These are phyloP conservation scores for Trifolium fragiferum DNA, from an alignment of 306 rosid genomes.

Conservation along the genomic window DNA sequence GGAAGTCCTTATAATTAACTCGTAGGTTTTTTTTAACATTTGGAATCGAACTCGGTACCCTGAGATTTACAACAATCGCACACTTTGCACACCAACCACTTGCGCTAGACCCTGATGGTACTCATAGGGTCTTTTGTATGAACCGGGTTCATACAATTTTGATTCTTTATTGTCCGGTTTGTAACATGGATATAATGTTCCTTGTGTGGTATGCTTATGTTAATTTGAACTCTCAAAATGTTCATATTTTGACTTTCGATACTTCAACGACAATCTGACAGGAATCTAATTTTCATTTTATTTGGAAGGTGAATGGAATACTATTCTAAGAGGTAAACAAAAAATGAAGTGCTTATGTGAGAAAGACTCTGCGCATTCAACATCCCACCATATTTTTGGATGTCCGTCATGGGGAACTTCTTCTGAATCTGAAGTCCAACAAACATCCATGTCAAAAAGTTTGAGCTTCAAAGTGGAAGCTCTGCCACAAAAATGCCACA, in stretches of 20 bases:
- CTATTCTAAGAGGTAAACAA: conserved; percentile 27
- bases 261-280: conserved; percentile 12
- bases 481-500: conserved; percentile 52
- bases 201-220: conserved; percentile 2
- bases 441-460: conserved; percentile 50
- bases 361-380: conserved; percentile 44
- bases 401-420: conserved; percentile 46
- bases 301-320: conserved; percentile 39
- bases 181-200: conserved; percentile 6
- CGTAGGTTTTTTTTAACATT: neutral
- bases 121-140: neutral
- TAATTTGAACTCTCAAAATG: conserved; percentile 3
- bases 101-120: neutral
- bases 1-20: conserved; percentile 13
- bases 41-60: neutral
- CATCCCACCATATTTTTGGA: conserved; percentile 35
- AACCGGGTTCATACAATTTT: conserved; percentile 22
- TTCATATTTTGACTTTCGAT: neutral
- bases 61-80: neutral
- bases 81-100: neutral
- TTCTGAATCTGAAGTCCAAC: conserved; percentile 48
- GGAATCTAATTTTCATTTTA: conserved; percentile 10
- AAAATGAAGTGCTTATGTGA: conserved; percentile 49
- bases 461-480: conserved; percentile 57
- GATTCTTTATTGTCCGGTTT: neutral